Percentiles rank a stretch among this genome's conserved stretches.
These are phyloP conservation scores for Zarea fungicola DNA, from an alignment of 2,329 filamentous ascomycete species.

Conservation along the genomic window DNA sequence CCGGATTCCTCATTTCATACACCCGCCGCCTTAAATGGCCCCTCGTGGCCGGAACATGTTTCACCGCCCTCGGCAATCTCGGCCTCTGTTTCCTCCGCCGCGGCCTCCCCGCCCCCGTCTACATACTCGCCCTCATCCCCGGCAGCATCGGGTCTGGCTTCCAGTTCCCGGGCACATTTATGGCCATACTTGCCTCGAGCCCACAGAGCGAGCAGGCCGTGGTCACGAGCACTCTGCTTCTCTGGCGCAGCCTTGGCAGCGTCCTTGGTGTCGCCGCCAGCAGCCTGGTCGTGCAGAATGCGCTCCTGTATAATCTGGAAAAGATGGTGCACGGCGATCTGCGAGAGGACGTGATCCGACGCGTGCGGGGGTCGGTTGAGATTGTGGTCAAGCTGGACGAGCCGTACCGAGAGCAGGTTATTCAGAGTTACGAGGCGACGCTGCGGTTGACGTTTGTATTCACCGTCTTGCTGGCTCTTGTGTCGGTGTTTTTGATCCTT, in stretches of 20 bases:
- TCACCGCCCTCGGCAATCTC: slow-evolving; percentile 46
- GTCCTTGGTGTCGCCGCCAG: slow-evolving; percentile 70
- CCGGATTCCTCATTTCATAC: slow-evolving; percentile 58
- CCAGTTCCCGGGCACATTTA: slow-evolving; percentile 58
- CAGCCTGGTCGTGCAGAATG: slow-evolving; percentile 69
- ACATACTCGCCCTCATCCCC: slow-evolving; percentile 54
- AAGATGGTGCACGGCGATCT: slow-evolving; percentile 52
- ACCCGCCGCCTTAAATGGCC: slow-evolving; percentile 57
- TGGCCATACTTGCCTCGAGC: slow-evolving; percentile 56
- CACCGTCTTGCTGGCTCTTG: slow-evolving; percentile 40
- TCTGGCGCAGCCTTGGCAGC: slow-evolving; percentile 66
- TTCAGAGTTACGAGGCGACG: slow-evolving; percentile 49
- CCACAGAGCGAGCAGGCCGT: slow-evolving; percentile 60
- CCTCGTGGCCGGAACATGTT: slow-evolving; percentile 44
- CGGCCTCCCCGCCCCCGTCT: slow-evolving; percentile 45
- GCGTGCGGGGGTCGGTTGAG: slow-evolving; percentile 50
- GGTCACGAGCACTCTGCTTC: slow-evolving; percentile 62
- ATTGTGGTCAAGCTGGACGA: slow-evolving; percentile 41
- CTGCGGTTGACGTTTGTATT: slow-evolving; percentile 43
- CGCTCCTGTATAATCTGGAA: slow-evolving; percentile 55
- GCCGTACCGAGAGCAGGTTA: slow-evolving; percentile 48
- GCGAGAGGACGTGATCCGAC: slow-evolving; percentile 50
- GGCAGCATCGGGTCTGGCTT: slow-evolving; percentile 56
- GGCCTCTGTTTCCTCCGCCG: slow-evolving; percentile 46
- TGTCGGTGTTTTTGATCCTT: slow-evolving; percentile 42